phyloP scores from a whole-genome alignment of 495 filamentous ascomycete genomes.

The Articulospora tetracladia region DNA sequence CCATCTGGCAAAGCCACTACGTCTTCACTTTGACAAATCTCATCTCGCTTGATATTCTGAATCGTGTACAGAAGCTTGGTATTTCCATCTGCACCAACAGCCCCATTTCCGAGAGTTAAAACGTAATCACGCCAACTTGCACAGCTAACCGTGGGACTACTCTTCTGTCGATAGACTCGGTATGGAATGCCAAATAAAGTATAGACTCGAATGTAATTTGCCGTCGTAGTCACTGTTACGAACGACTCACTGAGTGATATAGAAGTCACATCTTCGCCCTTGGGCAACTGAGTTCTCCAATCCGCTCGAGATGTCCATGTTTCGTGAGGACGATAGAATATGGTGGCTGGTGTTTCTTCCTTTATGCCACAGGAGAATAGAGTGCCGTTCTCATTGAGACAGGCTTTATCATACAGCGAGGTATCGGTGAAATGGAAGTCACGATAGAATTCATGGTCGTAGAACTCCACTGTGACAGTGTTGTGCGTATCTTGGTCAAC shows the following conservation, averaged over 20 bases:
- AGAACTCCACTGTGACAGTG: conserved; percentile 96
- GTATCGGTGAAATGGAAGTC: conserved; percentile 98
- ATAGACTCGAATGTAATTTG: conserved; percentile 86
- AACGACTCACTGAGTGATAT: conserved; percentile 93
- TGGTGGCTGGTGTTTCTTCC: conserved; percentile 64
- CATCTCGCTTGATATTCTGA: conserved; percentile 89
- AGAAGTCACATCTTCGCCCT: conserved; percentile 74
- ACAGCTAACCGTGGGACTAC: conserved; percentile 82
- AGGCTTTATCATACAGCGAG: conserved; percentile 94
- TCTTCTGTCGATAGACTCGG: conserved; percentile 86
- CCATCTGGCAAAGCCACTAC: conserved; percentile 77
- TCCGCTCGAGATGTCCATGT: conserved; percentile 90
- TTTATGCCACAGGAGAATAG: conserved; percentile 80
- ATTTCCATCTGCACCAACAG: conserved; percentile 71
- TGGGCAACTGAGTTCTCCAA: conserved; percentile 82
- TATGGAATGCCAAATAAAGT: conserved; percentile 90
- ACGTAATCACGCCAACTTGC: conserved; percentile 92
- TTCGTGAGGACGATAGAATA: conserved; percentile 97
- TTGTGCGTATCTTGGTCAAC: conserved; percentile 92
- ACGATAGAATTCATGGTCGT: conserved; percentile 84
- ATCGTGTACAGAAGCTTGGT: conserved; percentile 79
- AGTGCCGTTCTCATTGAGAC: conserved; percentile 74
- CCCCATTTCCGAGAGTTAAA: conserved; percentile 87
- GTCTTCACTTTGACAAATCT: conserved; percentile 88
- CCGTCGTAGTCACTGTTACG: conserved; percentile 78